Evolutionary conservation across 176 grass and related monocot species (phyloP).

Genomic region (Chrysopogon serrulatus): DNA sequence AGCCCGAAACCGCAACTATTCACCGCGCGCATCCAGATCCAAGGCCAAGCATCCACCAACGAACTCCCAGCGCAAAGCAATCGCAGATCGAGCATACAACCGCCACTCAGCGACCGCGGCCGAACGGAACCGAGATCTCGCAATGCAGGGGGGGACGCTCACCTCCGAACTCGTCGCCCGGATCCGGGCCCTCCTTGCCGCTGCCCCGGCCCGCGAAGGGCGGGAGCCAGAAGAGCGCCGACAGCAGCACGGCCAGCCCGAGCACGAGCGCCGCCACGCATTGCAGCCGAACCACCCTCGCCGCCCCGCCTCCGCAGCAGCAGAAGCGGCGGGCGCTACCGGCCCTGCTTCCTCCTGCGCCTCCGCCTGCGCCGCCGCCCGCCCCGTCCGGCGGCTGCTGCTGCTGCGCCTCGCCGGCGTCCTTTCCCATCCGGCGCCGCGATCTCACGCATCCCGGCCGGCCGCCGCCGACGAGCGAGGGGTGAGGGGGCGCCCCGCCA

Average conservation of each 20-base stretch:
- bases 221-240: conserved; percentile 87
- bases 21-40: conserved; percentile 33
- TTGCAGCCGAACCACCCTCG: conserved; percentile 26
- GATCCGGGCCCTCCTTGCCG: conserved; percentile 9
- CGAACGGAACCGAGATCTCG: conserved; percentile 20
- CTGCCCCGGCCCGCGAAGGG: conserved; percentile 49
- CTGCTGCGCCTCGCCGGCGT: conserved; percentile 31
- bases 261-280: conserved; percentile 77
- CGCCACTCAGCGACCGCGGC: background rate
- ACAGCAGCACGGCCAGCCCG: conserved; percentile 64
- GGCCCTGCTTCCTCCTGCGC: background rate
- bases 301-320: background rate
- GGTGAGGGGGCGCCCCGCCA: background rate
- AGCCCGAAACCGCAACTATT: background rate
- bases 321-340: background rate
- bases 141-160: conserved; percentile 13
- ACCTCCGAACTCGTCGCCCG: conserved; percentile 43
- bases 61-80: background rate
- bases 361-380: background rate
- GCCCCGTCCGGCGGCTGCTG: conserved; percentile 16
- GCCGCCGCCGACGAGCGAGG: background rate
- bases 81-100: background rate
- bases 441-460: conserved; percentile 45
- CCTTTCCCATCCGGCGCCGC: conserved; percentile 56
- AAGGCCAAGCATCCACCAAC: background rate